Conservation (phyloP, 331 rosid species). For the Erythrophleum ivorense region DNA sequence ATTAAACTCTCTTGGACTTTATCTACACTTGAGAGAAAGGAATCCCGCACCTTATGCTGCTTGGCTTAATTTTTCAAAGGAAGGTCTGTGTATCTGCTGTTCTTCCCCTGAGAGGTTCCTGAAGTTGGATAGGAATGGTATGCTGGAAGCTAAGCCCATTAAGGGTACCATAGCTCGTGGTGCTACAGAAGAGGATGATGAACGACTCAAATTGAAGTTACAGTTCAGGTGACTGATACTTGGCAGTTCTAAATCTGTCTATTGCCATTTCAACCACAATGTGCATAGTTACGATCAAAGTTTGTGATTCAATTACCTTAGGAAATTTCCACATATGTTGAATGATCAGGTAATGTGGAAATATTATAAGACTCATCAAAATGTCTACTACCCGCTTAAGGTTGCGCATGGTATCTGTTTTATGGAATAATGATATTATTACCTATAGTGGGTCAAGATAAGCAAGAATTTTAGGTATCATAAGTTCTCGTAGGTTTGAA, state of each 20-base stretch:
- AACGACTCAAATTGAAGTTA: slow-evolving; percentile 65
- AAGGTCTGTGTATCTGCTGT: slow-evolving; percentile 76
- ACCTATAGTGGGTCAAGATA: slow-evolving; percentile 23
- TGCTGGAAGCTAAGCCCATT: slow-evolving; percentile 96
- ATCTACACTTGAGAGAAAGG: slow-evolving; percentile 83
- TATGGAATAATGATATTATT: neutral
- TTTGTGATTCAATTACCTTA: slow-evolving; percentile 18
- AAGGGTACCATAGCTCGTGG: slow-evolving; percentile 97
- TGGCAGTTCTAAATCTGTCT: slow-evolving; percentile 21
- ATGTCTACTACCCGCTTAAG: slow-evolving; percentile 13
- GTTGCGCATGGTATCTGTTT: slow-evolving; percentile 4
- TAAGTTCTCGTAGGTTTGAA: neutral
- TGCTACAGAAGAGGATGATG: slow-evolving; percentile 72
- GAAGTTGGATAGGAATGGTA: slow-evolving; percentile 68
- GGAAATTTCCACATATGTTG: slow-evolving; percentile 15
- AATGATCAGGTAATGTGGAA: slow-evolving; percentile 22
- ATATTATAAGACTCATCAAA: slow-evolving; percentile 10
- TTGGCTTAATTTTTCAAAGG: slow-evolving; percentile 89
- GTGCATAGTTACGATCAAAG: slow-evolving; percentile 3
- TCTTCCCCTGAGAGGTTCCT: slow-evolving; percentile 98
- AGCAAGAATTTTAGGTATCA: neutral
- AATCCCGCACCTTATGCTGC: slow-evolving; percentile 99
- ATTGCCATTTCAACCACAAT: slow-evolving; percentile 16
- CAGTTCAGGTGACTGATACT: slow-evolving; percentile 67
- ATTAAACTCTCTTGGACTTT: slow-evolving; percentile 68